These are phyloP conservation scores for Colletotrichum salicis DNA, from an alignment of 2,329 filamentous ascomycete genomes.

Conservation along the genomic window DNA sequence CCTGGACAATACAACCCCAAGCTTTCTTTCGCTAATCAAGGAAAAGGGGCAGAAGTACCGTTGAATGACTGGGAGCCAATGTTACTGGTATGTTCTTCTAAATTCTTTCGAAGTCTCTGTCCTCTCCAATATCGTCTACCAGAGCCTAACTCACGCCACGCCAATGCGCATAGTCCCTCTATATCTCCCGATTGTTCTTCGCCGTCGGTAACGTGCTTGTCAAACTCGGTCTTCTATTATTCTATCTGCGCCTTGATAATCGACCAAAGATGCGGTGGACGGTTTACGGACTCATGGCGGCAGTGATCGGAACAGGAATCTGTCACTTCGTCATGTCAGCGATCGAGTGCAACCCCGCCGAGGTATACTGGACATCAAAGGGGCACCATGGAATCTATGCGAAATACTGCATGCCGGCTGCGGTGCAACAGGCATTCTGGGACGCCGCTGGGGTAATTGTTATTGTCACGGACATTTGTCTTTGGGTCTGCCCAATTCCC, in stretches of 20 bases:
- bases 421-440: conserved; percentile 8
- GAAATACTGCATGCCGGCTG: not conserved
- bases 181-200: conserved; percentile 2
- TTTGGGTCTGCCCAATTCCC: conserved; percentile 17
- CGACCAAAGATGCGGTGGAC: conserved; percentile 17
- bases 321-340: conserved; percentile 2
- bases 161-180: not conserved
- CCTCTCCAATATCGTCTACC: not conserved
- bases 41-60: conserved; percentile 4
- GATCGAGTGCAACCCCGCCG: not conserved
- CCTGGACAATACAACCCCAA: not conserved
- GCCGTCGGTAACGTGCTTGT: conserved; percentile 11
- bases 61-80: conserved; percentile 8
- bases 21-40: not conserved
- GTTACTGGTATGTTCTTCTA: not conserved
- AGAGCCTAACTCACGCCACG: not conserved
- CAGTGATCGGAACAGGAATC: not conserved
- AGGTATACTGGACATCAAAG: conserved; percentile 13
- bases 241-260: conserved; percentile 21
- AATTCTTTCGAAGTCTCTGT: not conserved
- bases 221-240: conserved; percentile 16
- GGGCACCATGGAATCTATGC: not conserved
- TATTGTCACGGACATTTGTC: conserved; percentile 17
- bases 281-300: not conserved
- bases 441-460: conserved; percentile 12